Conservation (phyloP, 257 asterid species). For the Capsicum baccatum region DNA sequence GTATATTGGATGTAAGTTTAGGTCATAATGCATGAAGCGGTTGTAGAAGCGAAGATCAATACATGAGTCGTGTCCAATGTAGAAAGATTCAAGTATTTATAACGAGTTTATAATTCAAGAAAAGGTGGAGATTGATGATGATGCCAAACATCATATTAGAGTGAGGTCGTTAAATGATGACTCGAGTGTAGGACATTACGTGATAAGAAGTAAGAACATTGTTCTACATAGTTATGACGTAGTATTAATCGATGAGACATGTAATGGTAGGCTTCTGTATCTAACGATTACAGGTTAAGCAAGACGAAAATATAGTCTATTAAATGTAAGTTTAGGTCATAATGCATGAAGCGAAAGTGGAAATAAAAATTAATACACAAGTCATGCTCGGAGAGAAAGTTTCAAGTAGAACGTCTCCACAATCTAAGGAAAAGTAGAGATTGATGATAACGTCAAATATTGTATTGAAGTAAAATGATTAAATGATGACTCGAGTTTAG, state of each 20-base stretch:
- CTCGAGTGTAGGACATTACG: no score
- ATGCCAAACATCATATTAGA: no score
- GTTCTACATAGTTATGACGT: not conserved
- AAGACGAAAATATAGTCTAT: fast-evolving
- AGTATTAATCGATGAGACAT: not conserved
- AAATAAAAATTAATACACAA: no score
- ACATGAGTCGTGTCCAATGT: not conserved
- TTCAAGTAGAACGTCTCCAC: no score
- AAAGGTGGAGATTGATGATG: no score
- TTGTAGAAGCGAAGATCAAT: not conserved
- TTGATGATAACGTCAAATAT: not conserved
- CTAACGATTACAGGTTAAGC: not conserved
- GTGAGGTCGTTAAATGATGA: no score
- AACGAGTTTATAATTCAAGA: fast-evolving
- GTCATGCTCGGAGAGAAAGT: no score
- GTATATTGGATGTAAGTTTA: not conserved
- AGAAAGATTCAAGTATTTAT: not conserved
- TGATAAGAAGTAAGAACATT: no score
- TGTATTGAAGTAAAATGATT: not conserved
- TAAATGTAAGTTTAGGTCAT: not conserved
- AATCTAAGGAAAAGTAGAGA: not conserved
- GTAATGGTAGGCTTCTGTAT: not conserved
- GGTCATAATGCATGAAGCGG: not conserved
- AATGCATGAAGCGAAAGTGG: not conserved
- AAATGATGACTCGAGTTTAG: no score